phyloP scores from a whole-genome alignment of 2,329 filamentous ascomycete species.

The Waltergamsia citrina region DNA sequence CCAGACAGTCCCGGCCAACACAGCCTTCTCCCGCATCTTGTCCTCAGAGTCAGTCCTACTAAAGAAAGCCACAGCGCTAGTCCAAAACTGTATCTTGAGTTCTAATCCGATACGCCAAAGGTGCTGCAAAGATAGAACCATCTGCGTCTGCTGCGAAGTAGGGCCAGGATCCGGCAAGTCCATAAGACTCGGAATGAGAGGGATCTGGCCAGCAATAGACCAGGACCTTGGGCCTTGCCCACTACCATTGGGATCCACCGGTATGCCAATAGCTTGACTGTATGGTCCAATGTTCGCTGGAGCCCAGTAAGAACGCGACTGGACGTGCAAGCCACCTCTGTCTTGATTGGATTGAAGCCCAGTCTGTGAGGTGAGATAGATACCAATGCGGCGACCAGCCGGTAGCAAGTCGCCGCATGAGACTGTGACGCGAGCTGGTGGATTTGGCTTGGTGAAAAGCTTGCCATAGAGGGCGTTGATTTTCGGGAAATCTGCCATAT shows the following conservation, averaged over 20 bases:
- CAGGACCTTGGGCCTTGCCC: conserved; percentile 27
- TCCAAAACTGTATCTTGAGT: conserved; percentile 66
- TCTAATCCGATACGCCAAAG: conserved; percentile 73
- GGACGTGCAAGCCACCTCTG: conserved; percentile 70
- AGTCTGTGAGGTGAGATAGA: conserved; percentile 35
- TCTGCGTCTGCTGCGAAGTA: conserved; percentile 43
- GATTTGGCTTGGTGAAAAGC: conserved; percentile 69
- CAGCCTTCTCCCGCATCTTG: conserved; percentile 23
- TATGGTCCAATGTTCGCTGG: conserved; percentile 97
- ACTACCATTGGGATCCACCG: conserved; percentile 12
- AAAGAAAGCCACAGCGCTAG: conserved; percentile 67
- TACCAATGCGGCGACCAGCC: conserved; percentile 44
- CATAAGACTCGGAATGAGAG: conserved; percentile 77
- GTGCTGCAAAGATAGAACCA: conserved; percentile 74
- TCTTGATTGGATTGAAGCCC: conserved; percentile 14
- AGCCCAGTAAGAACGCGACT: conserved; percentile 92
- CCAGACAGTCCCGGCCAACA: conserved; percentile 39
- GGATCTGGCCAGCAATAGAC: conserved; percentile 83
- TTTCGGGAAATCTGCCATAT: conserved; percentile 68
- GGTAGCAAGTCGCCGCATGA: conserved; percentile 64
- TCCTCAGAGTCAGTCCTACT: conserved; percentile 23
- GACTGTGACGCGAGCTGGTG: conserved; percentile 77
- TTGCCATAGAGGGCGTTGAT: conserved; percentile 70
- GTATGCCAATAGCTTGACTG: conserved; percentile 69
- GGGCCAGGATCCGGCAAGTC: conserved; percentile 31